A percentile compares a stretch with the other conserved stretches of the same genome.
phyloP scores from a whole-genome alignment of 352 stramenopile species.

The Aphanomyces stellatus region DNA sequence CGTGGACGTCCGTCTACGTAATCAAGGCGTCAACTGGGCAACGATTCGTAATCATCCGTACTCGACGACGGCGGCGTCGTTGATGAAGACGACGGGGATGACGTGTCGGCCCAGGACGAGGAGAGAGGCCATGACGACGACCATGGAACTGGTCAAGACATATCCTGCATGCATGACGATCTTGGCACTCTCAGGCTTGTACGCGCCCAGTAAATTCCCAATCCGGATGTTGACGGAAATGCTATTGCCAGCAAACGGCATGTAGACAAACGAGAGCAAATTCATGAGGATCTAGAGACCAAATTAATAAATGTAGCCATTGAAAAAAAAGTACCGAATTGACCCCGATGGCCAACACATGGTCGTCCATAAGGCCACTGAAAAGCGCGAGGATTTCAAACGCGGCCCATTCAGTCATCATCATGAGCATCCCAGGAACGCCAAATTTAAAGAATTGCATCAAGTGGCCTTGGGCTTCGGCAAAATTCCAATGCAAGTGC shows the following conservation, averaged over 20 bases:
- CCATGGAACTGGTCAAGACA: slow-evolving; percentile 30
- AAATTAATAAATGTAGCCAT: not conserved
- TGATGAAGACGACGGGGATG: slow-evolving; percentile 59
- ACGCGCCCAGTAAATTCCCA: slow-evolving; percentile 67
- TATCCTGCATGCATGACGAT: slow-evolving; percentile 52
- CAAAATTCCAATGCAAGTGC: not conserved
- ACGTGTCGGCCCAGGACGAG: slow-evolving; percentile 37
- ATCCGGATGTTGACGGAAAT: slow-evolving; percentile 74
- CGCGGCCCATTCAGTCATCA: slow-evolving; percentile 67
- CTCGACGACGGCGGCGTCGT: slow-evolving; percentile 29
- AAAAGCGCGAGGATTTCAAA: slow-evolving; percentile 71
- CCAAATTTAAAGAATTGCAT: slow-evolving; percentile 45
- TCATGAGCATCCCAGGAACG: slow-evolving; percentile 50
- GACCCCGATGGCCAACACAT: slow-evolving; percentile 44
- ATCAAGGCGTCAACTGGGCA: not conserved
- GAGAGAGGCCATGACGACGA: slow-evolving; percentile 31
- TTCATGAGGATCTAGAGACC: slow-evolving; percentile 43
- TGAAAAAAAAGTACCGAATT: slow-evolving; percentile 34
- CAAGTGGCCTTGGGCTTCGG: not conserved
- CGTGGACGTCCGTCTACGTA: not conserved
- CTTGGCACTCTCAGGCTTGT: slow-evolving; percentile 77
- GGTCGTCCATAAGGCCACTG: slow-evolving; percentile 45
- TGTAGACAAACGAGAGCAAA: slow-evolving; percentile 40
- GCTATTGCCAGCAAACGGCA: slow-evolving; percentile 50
- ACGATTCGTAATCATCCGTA: too few species aligned